These are phyloP conservation scores for Trichoderma virens DNA, from an alignment of 495 filamentous ascomycete species.

Conservation along the genomic window DNA sequence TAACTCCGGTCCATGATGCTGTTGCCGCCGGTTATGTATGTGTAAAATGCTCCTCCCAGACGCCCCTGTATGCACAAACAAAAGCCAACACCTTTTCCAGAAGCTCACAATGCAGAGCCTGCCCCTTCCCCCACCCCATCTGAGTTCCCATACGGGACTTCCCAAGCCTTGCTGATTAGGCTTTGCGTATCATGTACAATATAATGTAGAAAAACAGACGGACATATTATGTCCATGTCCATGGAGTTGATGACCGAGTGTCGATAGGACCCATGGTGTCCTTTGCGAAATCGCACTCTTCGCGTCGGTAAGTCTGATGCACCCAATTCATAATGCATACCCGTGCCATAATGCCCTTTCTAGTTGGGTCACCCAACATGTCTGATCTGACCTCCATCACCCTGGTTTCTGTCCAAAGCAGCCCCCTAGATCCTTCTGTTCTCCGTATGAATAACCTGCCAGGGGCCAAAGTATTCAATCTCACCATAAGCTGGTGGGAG, in stretches of 20 bases:
- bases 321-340: too few relatives aligned
- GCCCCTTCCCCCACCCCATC: background rate
- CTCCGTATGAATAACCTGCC: conserved; percentile 28
- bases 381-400: background rate
- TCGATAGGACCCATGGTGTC: too few relatives aligned
- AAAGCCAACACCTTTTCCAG: conserved; percentile 24
- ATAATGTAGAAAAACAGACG: too few relatives aligned
- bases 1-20: conserved; percentile 11
- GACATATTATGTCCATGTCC: too few relatives aligned
- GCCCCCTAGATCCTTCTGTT: conserved; percentile 24
- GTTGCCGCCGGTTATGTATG: conserved; percentile 1
- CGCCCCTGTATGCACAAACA: conserved; percentile 28
- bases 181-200: background rate
- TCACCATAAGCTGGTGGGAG: conserved; percentile 34
- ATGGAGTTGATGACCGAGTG: too few relatives aligned
- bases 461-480: conserved; percentile 27
- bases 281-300: too few relatives aligned
- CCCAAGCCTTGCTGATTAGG: background rate
- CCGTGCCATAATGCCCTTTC: too few relatives aligned
- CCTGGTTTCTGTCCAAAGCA: background rate
- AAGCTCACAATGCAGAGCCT: conserved; percentile 20
- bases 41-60: conserved; percentile 9
- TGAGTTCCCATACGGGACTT: background rate
- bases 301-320: too few relatives aligned
- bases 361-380: background rate